Conservation (phyloP, 331 rosid species). For the Malus hybrid region DNA sequence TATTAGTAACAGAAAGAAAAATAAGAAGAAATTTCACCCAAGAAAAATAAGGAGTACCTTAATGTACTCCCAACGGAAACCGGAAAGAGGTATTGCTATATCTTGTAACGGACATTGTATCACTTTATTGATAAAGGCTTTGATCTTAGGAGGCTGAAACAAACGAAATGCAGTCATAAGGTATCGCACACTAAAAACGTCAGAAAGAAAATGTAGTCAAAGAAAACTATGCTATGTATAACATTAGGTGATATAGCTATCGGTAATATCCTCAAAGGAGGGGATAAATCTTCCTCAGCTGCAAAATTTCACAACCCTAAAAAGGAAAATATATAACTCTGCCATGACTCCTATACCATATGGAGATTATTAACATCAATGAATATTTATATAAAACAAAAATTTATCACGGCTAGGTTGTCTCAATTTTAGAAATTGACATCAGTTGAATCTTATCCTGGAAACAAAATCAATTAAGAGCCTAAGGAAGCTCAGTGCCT, state of each 20-base stretch:
- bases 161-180: slow-evolving; percentile 20
- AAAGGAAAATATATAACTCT: neutral
- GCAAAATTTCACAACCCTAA: neutral
- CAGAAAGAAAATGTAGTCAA: neutral
- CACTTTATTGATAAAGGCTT: slow-evolving; percentile 87
- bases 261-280: neutral
- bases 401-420: neutral
- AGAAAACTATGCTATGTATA: neutral
- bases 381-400: neutral
- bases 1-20: slow-evolving; percentile 7
- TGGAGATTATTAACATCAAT: neutral
- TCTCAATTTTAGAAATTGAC: neutral
- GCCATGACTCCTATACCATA: neutral
- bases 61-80: slow-evolving; percentile 89
- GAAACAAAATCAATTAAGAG: neutral
- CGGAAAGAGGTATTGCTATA: slow-evolving; percentile 92
- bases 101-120: slow-evolving; percentile 94
- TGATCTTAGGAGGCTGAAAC: slow-evolving; percentile 90
- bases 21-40: neutral
- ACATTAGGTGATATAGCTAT: neutral
- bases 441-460: neutral
- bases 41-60: slow-evolving; percentile 45
- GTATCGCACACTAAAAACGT: neutral
- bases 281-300: too few relatives aligned
- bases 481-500: neutral